These are phyloP conservation scores for Linum lewisii DNA, from an alignment of 345 rosid species.

Conservation along the genomic window DNA sequence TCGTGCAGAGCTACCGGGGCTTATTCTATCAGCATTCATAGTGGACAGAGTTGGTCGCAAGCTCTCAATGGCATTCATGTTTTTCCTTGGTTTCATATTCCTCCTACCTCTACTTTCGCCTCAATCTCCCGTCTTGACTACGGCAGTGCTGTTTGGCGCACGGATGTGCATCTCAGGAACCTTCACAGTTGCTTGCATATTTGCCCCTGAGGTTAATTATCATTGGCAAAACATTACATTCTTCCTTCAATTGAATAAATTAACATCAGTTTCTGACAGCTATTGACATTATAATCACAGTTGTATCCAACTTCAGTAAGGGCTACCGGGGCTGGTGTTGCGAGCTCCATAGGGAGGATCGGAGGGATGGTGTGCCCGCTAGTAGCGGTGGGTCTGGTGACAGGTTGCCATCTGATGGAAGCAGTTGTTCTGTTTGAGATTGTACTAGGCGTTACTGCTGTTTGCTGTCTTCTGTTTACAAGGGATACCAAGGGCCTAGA, in stretches of 20 bases:
- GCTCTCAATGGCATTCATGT: slow-evolving; percentile 65
- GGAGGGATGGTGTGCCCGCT: slow-evolving; percentile 2
- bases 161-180: slow-evolving; percentile 79
- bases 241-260: background rate
- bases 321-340: background rate
- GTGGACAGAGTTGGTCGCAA: slow-evolving; percentile 84
- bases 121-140: slow-evolving; percentile 53
- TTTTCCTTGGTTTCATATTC: slow-evolving; percentile 59
- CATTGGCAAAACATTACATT: background rate
- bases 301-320: slow-evolving; percentile 1
- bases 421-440: background rate
- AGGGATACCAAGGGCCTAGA: background rate
- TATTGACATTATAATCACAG: background rate
- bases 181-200: slow-evolving; percentile 61
- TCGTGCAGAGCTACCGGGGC: slow-evolving; percentile 75
- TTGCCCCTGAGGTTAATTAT: slow-evolving; percentile 75
- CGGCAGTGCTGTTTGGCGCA: slow-evolving; percentile 62
- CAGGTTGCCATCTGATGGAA: background rate
- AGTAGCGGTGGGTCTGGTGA: background rate
- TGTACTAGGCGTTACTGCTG: background rate
- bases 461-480: background rate
- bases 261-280: too few species aligned
- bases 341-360: background rate
- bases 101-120: slow-evolving; percentile 67
- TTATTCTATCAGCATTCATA: slow-evolving; percentile 56